These are phyloP conservation scores for Sonneratia alba DNA, from an alignment of 345 rosid genomes.

Conservation along the genomic window DNA sequence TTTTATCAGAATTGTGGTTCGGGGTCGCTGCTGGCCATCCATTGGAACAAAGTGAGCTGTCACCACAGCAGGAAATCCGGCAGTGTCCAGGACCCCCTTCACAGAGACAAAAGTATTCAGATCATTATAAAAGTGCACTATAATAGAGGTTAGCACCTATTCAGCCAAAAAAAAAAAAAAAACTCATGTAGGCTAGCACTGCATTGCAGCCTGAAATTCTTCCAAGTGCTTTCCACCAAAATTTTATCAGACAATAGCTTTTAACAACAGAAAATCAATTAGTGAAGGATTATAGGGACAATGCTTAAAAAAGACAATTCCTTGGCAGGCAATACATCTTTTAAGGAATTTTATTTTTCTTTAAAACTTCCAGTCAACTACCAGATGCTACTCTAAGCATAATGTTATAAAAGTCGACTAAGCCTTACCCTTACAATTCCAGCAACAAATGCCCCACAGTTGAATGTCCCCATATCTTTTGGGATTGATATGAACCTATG, in stretches of 20 bases:
- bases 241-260: not conserved
- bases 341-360: not conserved
- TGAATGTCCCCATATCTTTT: constrained; percentile 97
- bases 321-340: not conserved
- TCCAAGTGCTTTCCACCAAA: not conserved
- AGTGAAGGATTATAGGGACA: not conserved
- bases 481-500: constrained; percentile 88
- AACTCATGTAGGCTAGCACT: not conserved
- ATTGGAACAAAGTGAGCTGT: constrained; percentile 98
- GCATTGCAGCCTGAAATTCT: not conserved
- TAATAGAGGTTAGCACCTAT: not conserved
- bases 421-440: constrained; percentile 80
- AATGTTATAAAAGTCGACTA: not conserved
- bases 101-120: constrained; percentile 8
- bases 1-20: constrained; percentile 94
- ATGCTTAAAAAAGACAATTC: not conserved
- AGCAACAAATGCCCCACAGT: constrained; percentile 99
- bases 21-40: constrained; percentile 93
- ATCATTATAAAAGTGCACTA: not conserved
- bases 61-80: constrained; percentile 94
- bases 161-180: no score
- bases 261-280: not conserved
- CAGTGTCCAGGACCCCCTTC: constrained; percentile 88
- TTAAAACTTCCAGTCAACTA: not conserved
- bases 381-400: not conserved